Evolutionary conservation across 139 green algal genomes (phyloP).

Genomic region (Ostreobium quekettii): DNA sequence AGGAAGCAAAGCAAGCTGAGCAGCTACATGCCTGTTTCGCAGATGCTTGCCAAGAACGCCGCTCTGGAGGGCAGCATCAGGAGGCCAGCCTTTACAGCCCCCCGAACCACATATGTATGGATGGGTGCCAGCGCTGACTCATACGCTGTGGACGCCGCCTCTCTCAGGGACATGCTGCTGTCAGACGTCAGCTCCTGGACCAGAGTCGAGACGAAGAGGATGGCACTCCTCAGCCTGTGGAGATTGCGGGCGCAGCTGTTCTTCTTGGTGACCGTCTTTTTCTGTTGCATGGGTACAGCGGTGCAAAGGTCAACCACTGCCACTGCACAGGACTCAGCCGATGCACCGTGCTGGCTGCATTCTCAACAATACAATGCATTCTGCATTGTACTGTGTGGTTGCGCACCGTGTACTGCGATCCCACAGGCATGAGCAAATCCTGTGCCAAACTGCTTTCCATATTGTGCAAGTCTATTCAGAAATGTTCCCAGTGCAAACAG

Average conservation of each 20-base stretch:
- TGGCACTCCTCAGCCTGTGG: constrained; percentile 33
- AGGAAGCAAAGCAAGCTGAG: too few species aligned
- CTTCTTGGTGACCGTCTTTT: constrained; percentile 23
- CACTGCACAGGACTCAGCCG: too few species aligned
- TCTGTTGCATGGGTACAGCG: too few species aligned
- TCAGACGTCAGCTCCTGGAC: constrained; percentile 26
- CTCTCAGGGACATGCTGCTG: constrained; percentile 24
- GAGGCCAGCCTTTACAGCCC: constrained; percentile 35
- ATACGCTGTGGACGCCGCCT: constrained; percentile 29
- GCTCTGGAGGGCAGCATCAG: neutral
- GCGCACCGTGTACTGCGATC: too few species aligned
- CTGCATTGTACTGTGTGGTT: too few species aligned
- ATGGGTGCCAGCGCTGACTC: constrained; percentile 30
- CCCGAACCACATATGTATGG: constrained; percentile 36
- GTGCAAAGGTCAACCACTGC: too few species aligned
- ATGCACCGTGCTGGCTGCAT: too few species aligned
- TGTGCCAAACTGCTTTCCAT: too few species aligned
- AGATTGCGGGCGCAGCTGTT: constrained; percentile 42
- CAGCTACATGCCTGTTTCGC: constrained; percentile 5
- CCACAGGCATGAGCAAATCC: too few species aligned
- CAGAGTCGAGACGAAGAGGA: constrained; percentile 36
- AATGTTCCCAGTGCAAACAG: too few species aligned
- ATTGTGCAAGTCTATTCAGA: too few species aligned
- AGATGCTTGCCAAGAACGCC: constrained; percentile 6
- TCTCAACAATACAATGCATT: too few species aligned